Base-by-base conservation (phyloP, 768 basidiomycete species). In the Gymnopilus dilepis region DNA sequence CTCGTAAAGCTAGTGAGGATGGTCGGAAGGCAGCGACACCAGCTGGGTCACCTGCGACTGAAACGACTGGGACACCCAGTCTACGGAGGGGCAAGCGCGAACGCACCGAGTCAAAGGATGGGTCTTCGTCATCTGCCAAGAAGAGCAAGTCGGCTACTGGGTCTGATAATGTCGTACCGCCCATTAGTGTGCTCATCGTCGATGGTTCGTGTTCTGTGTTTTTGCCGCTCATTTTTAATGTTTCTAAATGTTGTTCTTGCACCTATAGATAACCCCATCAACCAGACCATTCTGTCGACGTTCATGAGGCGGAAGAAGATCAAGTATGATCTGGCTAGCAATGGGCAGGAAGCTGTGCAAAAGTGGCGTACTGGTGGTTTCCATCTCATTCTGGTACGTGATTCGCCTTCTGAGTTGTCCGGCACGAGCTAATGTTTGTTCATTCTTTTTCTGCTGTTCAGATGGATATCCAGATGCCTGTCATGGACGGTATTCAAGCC, bases 381-480 rank as follows among this genome's bases (percentile, higher is more conserved):
- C 77, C 97, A 99, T 79, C 82, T 99, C 52, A 98, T 99, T 57
- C 77, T 99, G 76, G 97, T 97, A 64, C 66, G 92, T 80, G 12
- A 30, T 50, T n/a, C 31, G 28, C 12, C 28, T 50, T 11, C 31
- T 58, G 59, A 17, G 22, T 37, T 42, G n/a, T 43, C 51, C 30
- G 28, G 50, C 15, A 12, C 38, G 58, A 34, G 33, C 37, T 73
- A n/a, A 48, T 65, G 50, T 54, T 38, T 57, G 43, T 47, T 38
- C 33, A 34, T 15, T 24, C 40, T 19, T 43, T 19, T 28, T 61
- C 22, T 19, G n/a, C n/a, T 37, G 34, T 60, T 3, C 66, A 98
- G 97, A 99, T 99, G 97, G 97, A 99, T 78, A 99, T 99, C 56
- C 97, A 99, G 76, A 95, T 99, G 86, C 97, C 97, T 8, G 89